phyloP scores from a whole-genome alignment of 1,284 basidiomycete species.

The Baeospora myosura region DNA sequence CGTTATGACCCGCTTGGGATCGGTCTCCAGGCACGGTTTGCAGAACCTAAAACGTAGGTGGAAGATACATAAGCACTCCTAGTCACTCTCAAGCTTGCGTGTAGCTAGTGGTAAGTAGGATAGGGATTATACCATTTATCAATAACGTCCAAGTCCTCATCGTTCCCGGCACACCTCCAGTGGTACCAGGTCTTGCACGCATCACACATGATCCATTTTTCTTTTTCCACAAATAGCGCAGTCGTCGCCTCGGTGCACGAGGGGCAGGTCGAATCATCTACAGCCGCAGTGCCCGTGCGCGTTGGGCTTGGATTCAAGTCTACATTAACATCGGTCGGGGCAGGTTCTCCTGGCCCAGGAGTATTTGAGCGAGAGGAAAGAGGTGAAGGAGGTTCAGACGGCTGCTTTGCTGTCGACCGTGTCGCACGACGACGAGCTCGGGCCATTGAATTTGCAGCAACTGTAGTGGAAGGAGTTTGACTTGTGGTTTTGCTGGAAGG shows the following conservation, averaged over 20 bases:
- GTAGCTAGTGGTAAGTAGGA: neutral
- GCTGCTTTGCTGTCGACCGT: too few relatives aligned
- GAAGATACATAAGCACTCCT: neutral
- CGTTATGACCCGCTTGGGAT: constrained; percentile 59
- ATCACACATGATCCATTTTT: constrained; percentile 71
- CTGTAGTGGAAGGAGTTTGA: too few relatives aligned
- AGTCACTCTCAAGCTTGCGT: neutral
- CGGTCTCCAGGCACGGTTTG: constrained; percentile 47
- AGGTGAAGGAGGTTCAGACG: too few relatives aligned
- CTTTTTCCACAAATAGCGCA: constrained; percentile 41
- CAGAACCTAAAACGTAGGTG: constrained; percentile 54
- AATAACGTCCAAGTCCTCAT: constrained; percentile 49
- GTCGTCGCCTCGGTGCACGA: neutral
- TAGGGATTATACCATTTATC: constrained; percentile 36
- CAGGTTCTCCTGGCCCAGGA: too few relatives aligned
- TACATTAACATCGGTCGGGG: too few relatives aligned
- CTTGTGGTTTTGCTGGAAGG: too few relatives aligned
- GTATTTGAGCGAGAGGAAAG: too few relatives aligned
- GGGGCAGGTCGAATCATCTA: too few relatives aligned
- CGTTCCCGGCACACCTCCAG: constrained; percentile 70
- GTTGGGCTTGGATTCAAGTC: too few relatives aligned
- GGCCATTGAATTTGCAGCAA: too few relatives aligned
- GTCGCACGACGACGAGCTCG: too few relatives aligned
- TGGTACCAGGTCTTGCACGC: constrained; percentile 76
- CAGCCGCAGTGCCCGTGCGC: too few relatives aligned